phyloP scores from a whole-genome alignment of 2,329 filamentous ascomycete genomes.

The Fusarium ramigenum region DNA sequence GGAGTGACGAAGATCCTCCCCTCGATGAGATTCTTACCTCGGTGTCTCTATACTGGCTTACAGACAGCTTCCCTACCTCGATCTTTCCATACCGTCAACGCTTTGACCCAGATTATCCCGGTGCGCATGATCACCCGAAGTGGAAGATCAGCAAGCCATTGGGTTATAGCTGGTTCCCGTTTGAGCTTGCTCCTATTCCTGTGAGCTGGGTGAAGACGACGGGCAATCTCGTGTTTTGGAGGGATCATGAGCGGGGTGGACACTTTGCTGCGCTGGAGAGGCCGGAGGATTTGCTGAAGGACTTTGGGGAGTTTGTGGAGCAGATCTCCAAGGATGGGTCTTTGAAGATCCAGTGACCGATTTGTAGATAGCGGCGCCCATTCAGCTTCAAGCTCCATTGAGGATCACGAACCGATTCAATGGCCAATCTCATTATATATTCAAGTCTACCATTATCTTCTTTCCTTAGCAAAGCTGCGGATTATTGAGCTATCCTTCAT shows the following conservation, averaged over 20 bases:
- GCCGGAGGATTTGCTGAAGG: not conserved
- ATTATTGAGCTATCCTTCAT: not conserved
- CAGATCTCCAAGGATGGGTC: slow-evolving; percentile 1
- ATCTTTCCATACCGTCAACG: slow-evolving; percentile 1
- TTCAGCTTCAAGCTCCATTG: no score
- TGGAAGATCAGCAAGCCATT: not conserved
- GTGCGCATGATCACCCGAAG: rapidly evolving
- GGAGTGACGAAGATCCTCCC: not conserved
- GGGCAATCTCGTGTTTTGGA: not conserved
- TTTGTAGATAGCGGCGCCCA: not conserved
- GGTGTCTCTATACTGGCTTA: not conserved
- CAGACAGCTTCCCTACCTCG: not conserved
- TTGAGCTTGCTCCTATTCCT: slow-evolving; percentile 4
- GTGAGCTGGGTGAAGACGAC: not conserved
- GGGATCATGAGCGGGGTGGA: not conserved
- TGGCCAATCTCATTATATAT: rapidly evolving
- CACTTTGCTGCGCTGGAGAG: slow-evolving; percentile 4
- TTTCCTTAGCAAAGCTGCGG: not conserved
- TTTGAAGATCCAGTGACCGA: not conserved
- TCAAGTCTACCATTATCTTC: rapidly evolving
- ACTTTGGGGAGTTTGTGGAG: not conserved
- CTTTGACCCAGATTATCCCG: not conserved
- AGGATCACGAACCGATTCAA: no score
- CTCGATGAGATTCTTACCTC: not conserved
- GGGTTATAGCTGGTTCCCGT: slow-evolving; percentile 6